Percentiles rank a stretch among this genome's conserved stretches.
Evolutionary conservation across 106 monocot species (phyloP).

Genomic region (Posidonia australis): DNA sequence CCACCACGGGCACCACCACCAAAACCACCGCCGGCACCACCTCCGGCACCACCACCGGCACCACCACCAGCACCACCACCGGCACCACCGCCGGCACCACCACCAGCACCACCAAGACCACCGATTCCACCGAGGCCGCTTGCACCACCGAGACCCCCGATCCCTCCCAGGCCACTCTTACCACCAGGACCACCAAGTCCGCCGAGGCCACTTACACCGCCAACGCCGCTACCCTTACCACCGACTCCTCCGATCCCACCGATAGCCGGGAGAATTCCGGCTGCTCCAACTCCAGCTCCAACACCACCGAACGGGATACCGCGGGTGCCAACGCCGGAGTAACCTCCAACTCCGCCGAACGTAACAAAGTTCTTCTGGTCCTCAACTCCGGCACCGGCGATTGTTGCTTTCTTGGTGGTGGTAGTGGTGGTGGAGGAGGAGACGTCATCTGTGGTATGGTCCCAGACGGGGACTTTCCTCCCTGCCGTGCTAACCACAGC

Average conservation of each 20-base stretch:
- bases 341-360: slow-evolving; percentile 15
- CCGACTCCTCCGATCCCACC: neutral
- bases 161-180: too few relatives aligned
- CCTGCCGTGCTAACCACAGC: neutral
- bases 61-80: too few relatives aligned
- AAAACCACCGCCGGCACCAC: too few relatives aligned
- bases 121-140: too few relatives aligned
- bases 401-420: too few relatives aligned
- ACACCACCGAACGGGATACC: slow-evolving; percentile 8
- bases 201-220: neutral
- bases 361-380: slow-evolving; percentile 19
- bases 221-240: too few relatives aligned
- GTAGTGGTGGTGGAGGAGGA: neutral
- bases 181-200: slow-evolving; percentile 5
- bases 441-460: neutral
- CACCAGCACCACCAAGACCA: too few relatives aligned
- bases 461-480: slow-evolving; percentile 1
- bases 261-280: neutral
- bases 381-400: neutral
- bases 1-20: too few relatives aligned
- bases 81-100: too few relatives aligned
- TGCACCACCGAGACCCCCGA: too few relatives aligned
- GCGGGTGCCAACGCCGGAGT: slow-evolving; percentile 8
- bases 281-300: slow-evolving; percentile 7
- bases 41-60: too few relatives aligned